Evolutionary conservation across 805 yeast genomes (phyloP).

Genomic region (Wickerhamiella brachini): DNA sequence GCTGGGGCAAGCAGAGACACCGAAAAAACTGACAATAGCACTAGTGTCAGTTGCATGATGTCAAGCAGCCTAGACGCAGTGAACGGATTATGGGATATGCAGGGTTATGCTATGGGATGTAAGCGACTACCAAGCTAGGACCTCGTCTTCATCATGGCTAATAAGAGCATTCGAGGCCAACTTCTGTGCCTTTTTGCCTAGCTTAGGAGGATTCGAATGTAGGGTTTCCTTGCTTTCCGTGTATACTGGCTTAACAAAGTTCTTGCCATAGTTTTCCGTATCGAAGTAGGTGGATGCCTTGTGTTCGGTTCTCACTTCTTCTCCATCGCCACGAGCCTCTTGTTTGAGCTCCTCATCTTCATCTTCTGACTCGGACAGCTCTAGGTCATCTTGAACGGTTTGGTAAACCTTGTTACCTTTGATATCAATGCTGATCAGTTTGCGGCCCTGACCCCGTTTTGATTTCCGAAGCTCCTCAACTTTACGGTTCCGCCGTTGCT

Average conservation of each 20-base stretch:
- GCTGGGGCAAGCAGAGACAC: not conserved
- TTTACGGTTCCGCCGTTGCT: slow-evolving; percentile 59
- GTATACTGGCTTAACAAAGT: not conserved
- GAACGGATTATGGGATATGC: not conserved
- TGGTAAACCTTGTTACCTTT: slow-evolving; percentile 66
- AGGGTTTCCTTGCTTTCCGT: not conserved
- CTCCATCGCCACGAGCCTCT: not conserved
- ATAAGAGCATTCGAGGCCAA: not conserved
- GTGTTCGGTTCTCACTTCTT: not conserved
- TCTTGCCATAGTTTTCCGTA: not conserved
- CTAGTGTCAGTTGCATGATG: not conserved
- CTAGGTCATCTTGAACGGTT: slow-evolving; percentile 32
- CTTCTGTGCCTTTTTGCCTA: not conserved
- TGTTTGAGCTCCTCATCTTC: slow-evolving; percentile 5
- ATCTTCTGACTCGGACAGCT: slow-evolving; percentile 18
- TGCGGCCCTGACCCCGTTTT: slow-evolving; percentile 59
- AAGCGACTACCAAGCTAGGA: not conserved
- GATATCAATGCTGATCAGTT: slow-evolving; percentile 64
- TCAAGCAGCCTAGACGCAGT: not conserved
- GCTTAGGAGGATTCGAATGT: not conserved
- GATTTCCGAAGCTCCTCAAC: slow-evolving; percentile 45
- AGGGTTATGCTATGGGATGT: not conserved
- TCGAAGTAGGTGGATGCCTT: not conserved
- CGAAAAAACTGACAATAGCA: not conserved
- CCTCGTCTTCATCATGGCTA: slow-evolving; percentile 1